Evolutionary conservation across 352 stramenopile genomes (phyloP).

Genomic region (Phytopythium aichiense): DNA sequence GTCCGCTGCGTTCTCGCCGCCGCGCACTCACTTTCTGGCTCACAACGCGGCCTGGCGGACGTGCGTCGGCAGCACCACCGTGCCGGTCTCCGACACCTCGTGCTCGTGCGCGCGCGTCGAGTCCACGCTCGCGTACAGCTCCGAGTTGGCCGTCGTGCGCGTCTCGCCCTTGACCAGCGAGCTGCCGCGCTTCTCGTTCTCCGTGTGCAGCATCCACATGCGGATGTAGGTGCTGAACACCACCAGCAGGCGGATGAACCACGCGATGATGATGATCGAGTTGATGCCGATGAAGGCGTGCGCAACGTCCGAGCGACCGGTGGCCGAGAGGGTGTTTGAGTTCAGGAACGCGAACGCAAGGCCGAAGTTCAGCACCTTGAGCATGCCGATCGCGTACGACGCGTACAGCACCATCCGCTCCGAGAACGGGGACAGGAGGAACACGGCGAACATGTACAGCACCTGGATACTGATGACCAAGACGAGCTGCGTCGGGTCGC

Average conservation of each 20-base stretch:
- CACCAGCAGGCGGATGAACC: constrained; percentile 54
- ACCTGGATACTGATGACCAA: constrained; percentile 46
- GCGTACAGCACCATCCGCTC: constrained; percentile 32
- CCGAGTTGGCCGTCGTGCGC: constrained; percentile 31
- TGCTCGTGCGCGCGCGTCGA: constrained; percentile 13
- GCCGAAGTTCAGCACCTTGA: constrained; percentile 61
- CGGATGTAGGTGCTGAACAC: constrained; percentile 55
- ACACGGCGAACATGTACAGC: constrained; percentile 45
- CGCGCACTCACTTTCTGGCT: background rate
- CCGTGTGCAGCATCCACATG: constrained; percentile 46
- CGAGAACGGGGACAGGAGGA: constrained; percentile 36
- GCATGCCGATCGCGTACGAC: constrained; percentile 38
- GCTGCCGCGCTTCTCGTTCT: constrained; percentile 24
- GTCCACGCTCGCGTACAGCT: constrained; percentile 40
- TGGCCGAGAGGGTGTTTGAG: constrained; percentile 37
- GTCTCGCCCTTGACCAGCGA: constrained; percentile 28
- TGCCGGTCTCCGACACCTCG: constrained; percentile 9
- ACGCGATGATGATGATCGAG: constrained; percentile 48
- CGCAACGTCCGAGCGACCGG: constrained; percentile 28
- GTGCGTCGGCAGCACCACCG: constrained; percentile 7
- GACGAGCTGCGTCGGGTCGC: constrained; percentile 51
- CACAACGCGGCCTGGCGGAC: background rate
- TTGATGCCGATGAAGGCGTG: constrained; percentile 65
- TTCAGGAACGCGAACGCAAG: constrained; percentile 58
- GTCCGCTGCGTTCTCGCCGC: background rate